Evolutionary conservation across 768 basidiomycete species (phyloP).

Genomic region (Pleurotus pulmonarius): DNA sequence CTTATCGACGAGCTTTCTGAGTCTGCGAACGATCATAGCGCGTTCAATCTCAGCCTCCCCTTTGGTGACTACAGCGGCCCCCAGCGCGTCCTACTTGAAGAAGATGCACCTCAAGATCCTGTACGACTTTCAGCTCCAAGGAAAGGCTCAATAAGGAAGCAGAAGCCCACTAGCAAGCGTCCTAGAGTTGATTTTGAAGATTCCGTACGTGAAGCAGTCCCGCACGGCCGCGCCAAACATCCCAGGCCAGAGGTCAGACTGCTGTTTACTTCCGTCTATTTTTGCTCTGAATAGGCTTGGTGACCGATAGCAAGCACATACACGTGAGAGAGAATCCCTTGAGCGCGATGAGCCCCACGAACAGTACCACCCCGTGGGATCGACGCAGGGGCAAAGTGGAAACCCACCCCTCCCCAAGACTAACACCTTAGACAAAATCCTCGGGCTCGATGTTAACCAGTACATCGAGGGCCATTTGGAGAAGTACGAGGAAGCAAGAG

Average conservation of each 20-base stretch:
- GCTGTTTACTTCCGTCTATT: background rate
- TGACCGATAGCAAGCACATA: background rate
- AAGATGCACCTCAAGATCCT: background rate
- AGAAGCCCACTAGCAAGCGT: background rate
- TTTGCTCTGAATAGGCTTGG: background rate
- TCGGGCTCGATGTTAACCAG: conserved; percentile 40
- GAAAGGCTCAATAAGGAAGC: background rate
- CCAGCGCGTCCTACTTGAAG: background rate
- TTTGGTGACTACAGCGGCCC: background rate
- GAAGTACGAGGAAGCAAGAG: conserved; percentile 37
- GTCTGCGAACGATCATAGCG: background rate
- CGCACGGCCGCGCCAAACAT: background rate
- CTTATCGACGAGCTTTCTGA: background rate
- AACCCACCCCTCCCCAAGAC: background rate
- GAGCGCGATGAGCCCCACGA: background rate
- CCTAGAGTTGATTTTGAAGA: background rate
- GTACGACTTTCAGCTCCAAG: background rate
- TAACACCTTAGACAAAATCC: conserved; percentile 30
- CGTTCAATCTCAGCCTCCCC: background rate
- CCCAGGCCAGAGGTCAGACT: background rate
- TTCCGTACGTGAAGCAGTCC: background rate
- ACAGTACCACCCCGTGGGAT: background rate
- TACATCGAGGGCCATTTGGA: conserved; percentile 38
- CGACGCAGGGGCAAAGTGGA: background rate
- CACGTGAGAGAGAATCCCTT: background rate